Evolutionary conservation across 2,329 filamentous ascomycete species (phyloP).

Genomic region (Alternaria burnsii): DNA sequence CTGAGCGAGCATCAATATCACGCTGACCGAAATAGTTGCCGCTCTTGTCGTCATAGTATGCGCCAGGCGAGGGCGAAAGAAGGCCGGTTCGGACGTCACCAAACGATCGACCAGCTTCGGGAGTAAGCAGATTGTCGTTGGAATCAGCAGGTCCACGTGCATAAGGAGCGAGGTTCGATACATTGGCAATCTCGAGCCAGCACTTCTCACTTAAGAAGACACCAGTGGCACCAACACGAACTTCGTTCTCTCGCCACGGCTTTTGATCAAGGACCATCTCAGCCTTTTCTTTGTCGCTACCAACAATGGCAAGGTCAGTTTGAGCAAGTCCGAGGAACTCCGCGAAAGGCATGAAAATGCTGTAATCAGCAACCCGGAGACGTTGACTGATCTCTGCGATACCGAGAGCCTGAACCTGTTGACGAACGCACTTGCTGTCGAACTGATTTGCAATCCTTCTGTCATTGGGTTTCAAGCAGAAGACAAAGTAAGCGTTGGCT

Average conservation of each 20-base stretch:
- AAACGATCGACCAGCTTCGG: slow-evolving; percentile 62
- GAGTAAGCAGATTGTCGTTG: slow-evolving; percentile 64
- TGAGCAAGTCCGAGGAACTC: slow-evolving; percentile 93
- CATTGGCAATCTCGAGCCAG: slow-evolving; percentile 88
- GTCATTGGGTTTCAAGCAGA: slow-evolving; percentile 97
- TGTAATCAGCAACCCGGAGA: slow-evolving; percentile 92
- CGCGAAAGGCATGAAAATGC: slow-evolving; percentile 91
- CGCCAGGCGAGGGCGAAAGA: slow-evolving; percentile 64
- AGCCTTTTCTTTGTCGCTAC: slow-evolving; percentile 89
- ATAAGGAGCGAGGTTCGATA: slow-evolving; percentile 66
- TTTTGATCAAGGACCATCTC: slow-evolving; percentile 92
- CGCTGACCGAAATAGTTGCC: slow-evolving; percentile 82
- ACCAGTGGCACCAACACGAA: slow-evolving; percentile 87
- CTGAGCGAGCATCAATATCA: slow-evolving; percentile 85
- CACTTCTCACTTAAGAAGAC: slow-evolving; percentile 95
- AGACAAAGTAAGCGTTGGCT: slow-evolving; percentile 94
- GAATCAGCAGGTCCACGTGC: slow-evolving; percentile 40
- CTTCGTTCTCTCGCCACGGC: slow-evolving; percentile 91
- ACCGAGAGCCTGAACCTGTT: slow-evolving; percentile 92
- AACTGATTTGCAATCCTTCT: slow-evolving; percentile 97
- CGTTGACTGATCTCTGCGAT: slow-evolving; percentile 97
- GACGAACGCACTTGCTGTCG: slow-evolving; percentile 96
- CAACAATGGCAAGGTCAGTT: slow-evolving; percentile 83
- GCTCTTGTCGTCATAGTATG: slow-evolving; percentile 77
- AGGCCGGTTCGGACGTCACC: slow-evolving; percentile 67